Base-by-base conservation (phyloP, 768 basidiomycete genomes). In the Auriscalpium vulgare region DNA sequence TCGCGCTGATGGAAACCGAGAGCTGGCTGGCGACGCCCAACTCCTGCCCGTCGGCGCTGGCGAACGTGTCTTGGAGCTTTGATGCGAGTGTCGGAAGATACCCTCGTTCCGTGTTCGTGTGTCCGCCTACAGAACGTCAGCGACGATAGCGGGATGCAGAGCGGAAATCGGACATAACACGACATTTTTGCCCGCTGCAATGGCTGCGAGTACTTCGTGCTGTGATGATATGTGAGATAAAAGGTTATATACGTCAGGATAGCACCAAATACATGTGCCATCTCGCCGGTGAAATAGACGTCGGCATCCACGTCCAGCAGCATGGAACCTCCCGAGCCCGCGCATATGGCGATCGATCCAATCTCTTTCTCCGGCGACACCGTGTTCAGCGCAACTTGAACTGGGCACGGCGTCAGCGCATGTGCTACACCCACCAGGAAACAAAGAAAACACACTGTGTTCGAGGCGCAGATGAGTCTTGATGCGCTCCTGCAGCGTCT, bases 91-190 rank as follows among this genome's bases (percentile, higher is more conserved):
- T 73, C 16, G 85, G 81, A 54, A 98, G 85, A 72, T 91, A 97
- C 0, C 92, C 92, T 36, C 95, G 88, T 73, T 98, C 95, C 46
- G 95, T 95, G 71, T 94, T 94, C 14, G 91, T 88, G 71, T 97
- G 95, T 16, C 91, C 91, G 67, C 88, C 89, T 91, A 61, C 40
- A 67, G 53, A 29, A 47, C 8, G 14, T 50, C 10, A 55, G 54
- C 13, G 6, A 46, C 43, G 37, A 8, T 19, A 49, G 19, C 44
- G 29, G 47, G 40, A 51, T 36, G 45, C 19, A 8, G 10, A 34
- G 36, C 34, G 21, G 56, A 53, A 54, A 4, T 68, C 87, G 75
- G 72, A 87, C 93, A 93, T 54, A 97, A 78, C 59, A 97, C 79
- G 66, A 97, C 87, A 66, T 89, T 81, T 64, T 75, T 83, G 37